phyloP scores from a whole-genome alignment of 2,329 filamentous ascomycete species.

The Cytospora leucostoma region DNA sequence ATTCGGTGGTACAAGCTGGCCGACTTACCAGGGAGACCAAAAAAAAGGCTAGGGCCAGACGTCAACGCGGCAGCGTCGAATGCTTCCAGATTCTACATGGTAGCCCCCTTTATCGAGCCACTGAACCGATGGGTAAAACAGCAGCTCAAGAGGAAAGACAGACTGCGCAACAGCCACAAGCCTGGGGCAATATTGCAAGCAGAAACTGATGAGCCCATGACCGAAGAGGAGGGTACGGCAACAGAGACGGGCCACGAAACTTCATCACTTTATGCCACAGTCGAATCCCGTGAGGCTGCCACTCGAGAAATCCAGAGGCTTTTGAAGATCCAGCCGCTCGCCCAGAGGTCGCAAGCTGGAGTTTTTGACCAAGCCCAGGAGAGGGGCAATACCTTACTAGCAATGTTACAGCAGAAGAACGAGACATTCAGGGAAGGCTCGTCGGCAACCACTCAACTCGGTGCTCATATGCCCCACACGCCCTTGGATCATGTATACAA shows the following conservation, averaged over 20 bases:
- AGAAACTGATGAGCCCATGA: constrained; percentile 56
- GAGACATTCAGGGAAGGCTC: constrained; percentile 30
- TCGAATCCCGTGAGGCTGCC: constrained; percentile 43
- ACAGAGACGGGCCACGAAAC: constrained; percentile 42
- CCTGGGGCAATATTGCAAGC: constrained; percentile 42
- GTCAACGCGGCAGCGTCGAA: constrained; percentile 59
- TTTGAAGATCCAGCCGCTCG: constrained; percentile 56
- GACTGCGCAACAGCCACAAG: constrained; percentile 12
- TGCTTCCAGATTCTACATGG: constrained; percentile 95
- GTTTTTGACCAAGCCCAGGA: constrained; percentile 33
- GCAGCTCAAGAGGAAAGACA: constrained; percentile 76
- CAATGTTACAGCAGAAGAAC: constrained; percentile 50
- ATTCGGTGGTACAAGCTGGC: constrained; percentile 93
- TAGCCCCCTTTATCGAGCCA: constrained; percentile 84
- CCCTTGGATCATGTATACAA: constrained; percentile 56
- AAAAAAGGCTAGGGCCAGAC: constrained; percentile 62
- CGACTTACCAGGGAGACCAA: constrained; percentile 80
- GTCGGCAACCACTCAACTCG: constrained; percentile 28
- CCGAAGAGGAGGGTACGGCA: constrained; percentile 61
- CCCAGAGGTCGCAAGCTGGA: constrained; percentile 48
- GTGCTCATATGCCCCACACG: constrained; percentile 44
- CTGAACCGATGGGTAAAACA: constrained; percentile 89
- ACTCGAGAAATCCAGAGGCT: constrained; percentile 56
- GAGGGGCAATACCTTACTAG: constrained; percentile 55
- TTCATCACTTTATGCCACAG: constrained; percentile 35